These are phyloP conservation scores for Ramalina intermedia DNA, from an alignment of 495 filamentous ascomycete species.

Conservation along the genomic window DNA sequence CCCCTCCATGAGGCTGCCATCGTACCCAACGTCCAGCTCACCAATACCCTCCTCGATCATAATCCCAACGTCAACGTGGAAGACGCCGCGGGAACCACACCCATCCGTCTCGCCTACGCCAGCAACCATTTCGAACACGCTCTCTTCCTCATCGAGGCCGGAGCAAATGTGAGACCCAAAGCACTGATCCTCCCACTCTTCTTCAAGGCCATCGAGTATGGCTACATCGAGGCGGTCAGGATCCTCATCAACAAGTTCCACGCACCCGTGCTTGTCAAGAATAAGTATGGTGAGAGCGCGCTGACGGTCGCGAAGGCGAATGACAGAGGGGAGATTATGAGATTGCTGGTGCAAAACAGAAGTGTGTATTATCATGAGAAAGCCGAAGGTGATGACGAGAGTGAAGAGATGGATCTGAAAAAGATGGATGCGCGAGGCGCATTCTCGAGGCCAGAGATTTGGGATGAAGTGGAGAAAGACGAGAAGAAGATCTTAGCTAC, in stretches of 20 bases:
- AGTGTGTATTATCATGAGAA: background rate
- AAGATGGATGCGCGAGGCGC: background rate
- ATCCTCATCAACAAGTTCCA: slow-evolving; percentile 1
- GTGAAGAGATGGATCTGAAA: no score
- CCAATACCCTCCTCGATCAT: background rate
- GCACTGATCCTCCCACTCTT: slow-evolving; percentile 3
- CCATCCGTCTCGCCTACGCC: slow-evolving; percentile 50
- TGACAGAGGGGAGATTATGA: slow-evolving; percentile 1
- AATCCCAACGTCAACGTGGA: background rate
- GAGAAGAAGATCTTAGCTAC: background rate
- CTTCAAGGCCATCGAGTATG: slow-evolving; percentile 5
- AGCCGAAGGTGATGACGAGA: background rate
- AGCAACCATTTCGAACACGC: slow-evolving; percentile 21
- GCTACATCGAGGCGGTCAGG: background rate
- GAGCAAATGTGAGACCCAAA: background rate
- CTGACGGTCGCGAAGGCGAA: slow-evolving; percentile 4
- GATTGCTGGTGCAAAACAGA: background rate
- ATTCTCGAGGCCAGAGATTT: slow-evolving; percentile 1
- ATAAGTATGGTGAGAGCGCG: slow-evolving; percentile 3
- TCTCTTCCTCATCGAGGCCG: slow-evolving; percentile 3
- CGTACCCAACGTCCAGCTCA: background rate
- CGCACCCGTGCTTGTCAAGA: slow-evolving; percentile 4
- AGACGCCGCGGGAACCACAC: slow-evolving; percentile 30
- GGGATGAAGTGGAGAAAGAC: slow-evolving; percentile 2
- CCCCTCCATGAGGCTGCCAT: slow-evolving; percentile 4